These are phyloP conservation scores for Lophium mytilinum DNA, from an alignment of 495 filamentous ascomycete genomes.

Conservation along the genomic window DNA sequence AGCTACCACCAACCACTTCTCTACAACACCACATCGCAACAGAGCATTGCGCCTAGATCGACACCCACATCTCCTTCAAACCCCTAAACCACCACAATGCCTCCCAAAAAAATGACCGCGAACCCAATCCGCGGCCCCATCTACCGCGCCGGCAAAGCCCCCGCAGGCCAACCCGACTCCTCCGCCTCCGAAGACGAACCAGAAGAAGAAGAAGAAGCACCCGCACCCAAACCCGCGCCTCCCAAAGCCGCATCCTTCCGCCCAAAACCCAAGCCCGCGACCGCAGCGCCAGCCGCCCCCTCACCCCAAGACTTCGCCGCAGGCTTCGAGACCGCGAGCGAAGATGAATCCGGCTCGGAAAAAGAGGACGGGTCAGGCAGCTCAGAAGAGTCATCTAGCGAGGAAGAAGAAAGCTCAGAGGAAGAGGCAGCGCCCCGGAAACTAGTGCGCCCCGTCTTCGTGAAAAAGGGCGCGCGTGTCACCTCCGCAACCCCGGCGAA, in stretches of 20 bases:
- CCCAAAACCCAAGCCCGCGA: slow-evolving; percentile 29
- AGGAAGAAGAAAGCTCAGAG: slow-evolving; percentile 50
- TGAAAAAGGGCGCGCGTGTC: slow-evolving; percentile 70
- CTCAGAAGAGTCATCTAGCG: slow-evolving; percentile 53
- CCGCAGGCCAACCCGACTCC: slow-evolving; percentile 53
- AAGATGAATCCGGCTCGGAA: slow-evolving; percentile 21
- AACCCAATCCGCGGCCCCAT: slow-evolving; percentile 77
- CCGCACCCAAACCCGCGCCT: slow-evolving; percentile 34
- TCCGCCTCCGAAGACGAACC: slow-evolving; percentile 56
- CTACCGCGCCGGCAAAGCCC: slow-evolving; percentile 77
- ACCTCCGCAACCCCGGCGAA: slow-evolving; percentile 19
- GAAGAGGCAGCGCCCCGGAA: slow-evolving; percentile 43
- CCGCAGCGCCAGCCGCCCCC: slow-evolving; percentile 47
- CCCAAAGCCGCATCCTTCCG: slow-evolving; percentile 9
- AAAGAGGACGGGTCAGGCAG: slow-evolving; percentile 35
- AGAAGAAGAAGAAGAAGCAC: slow-evolving; percentile 51
- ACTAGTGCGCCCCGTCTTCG: slow-evolving; percentile 82
- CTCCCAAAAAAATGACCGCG: slow-evolving; percentile 87
- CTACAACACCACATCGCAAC: too few relatives aligned
- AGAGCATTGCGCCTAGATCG: too few relatives aligned
- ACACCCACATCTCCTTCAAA: neutral
- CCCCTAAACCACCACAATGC: slow-evolving; percentile 48
- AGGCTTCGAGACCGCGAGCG: slow-evolving; percentile 31
- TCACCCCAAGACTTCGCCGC: slow-evolving; percentile 34
- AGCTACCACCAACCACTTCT: too few relatives aligned